Evolutionary conservation across 1,284 basidiomycete species (phyloP), one percentile per base, ranked within the genome.

Genomic region (Microbotryomycetes sp.): DNA sequence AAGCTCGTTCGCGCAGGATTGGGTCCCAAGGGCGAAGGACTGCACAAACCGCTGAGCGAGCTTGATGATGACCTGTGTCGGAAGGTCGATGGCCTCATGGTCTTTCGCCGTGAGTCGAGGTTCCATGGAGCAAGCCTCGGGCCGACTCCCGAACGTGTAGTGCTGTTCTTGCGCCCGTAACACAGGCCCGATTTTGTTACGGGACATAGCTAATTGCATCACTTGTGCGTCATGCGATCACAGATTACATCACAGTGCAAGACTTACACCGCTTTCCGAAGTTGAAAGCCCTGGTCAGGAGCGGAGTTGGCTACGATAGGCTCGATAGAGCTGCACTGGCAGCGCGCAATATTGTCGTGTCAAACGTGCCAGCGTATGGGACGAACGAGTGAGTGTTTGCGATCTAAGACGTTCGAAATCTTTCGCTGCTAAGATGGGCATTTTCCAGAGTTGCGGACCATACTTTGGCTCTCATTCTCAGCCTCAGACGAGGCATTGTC

Each of bases 271-370:
- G 61, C 3, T 70, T 70, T 30, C 58, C 67, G 4, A 70, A 69
- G 32, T 56, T 70, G 15, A 70, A 67, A 45, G 67, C 68, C 0
- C 50, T 61, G 0, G 55, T 65, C 1, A 53, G 63, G 1, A 56
- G 54, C 30, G 69, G 69, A 15, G 69, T 70, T 2, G 69, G 69
- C 0, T 69, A 68, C 32, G 69, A 71, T 30, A 36, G 65, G 4
- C 53, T 71, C 12, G 69, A 69, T 42, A 51, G 69, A 47, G 53
- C 19, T 25, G 68, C 63, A 28, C 50, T 66, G 22, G 63, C 56
- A 4, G 56, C 49, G n/a, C 30, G 54, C 5, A 59, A 60, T 29
- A 51, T 69, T 16, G 61, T 49, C 12, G 68, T 70, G 23, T 67
- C 63, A 53, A 71, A 71, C 52, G 59, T 65, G 4, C 69, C 69